Conservation (phyloP, 164 flowering plant genomes). For the Aristolochia fimbriata region DNA sequence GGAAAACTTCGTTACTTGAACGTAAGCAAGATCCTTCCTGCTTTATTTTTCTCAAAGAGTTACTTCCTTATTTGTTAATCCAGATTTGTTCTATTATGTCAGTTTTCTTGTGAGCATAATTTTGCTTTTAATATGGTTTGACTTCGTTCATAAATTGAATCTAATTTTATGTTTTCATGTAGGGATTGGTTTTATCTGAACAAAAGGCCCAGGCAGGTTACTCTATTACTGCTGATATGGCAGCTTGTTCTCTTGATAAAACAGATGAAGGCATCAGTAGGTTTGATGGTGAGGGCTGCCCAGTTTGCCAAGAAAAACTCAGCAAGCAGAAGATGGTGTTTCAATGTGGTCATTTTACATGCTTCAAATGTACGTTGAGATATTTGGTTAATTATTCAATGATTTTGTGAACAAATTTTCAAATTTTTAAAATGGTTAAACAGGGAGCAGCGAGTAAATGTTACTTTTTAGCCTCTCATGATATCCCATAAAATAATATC, state of each 20-base stretch:
- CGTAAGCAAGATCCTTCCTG: conserved; percentile 26
- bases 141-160: too few relatives aligned
- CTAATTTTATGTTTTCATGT: conserved; percentile 5
- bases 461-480: too few relatives aligned
- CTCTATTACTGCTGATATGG: conserved; percentile 12
- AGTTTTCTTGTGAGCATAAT: not conserved
- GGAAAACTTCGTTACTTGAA: conserved; percentile 87
- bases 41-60: not conserved
- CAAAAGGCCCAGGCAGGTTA: conserved; percentile 24
- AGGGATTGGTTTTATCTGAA: conserved; percentile 73
- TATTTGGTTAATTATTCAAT: not conserved
- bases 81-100: not conserved
- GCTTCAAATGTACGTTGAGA: conserved; percentile 77
- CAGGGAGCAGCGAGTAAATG: too few relatives aligned
- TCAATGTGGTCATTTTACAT: conserved; percentile 86
- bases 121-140: too few relatives aligned
- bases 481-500: too few relatives aligned
- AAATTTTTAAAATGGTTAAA: too few relatives aligned
- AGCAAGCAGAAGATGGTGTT: conserved; percentile 78
- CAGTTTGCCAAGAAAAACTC: conserved; percentile 86
- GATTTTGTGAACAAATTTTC: too few relatives aligned
- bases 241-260: conserved; percentile 7
- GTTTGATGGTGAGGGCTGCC: conserved; percentile 59
- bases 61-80: not conserved
- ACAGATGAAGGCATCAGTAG: conserved; percentile 16